These are phyloP conservation scores for Colletotrichum sp. DNA, from an alignment of 2,329 filamentous ascomycete species.

Conservation along the genomic window DNA sequence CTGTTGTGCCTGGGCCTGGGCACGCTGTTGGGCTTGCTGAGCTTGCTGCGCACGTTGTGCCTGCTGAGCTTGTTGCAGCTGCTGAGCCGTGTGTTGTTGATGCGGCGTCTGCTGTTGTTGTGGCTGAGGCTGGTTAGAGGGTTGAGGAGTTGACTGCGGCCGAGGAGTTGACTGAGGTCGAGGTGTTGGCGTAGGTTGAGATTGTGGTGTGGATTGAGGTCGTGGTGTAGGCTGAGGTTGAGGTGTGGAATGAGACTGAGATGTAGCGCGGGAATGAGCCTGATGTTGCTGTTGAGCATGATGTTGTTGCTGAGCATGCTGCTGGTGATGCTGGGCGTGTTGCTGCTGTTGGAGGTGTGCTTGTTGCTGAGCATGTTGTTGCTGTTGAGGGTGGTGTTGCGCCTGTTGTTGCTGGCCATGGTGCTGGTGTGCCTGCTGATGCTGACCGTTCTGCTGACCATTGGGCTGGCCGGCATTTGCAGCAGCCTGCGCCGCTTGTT, in stretches of 20 bases:
- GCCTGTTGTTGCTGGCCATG: conserved; percentile 24
- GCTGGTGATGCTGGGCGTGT: conserved; percentile 18
- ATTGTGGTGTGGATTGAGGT: conserved; percentile 5
- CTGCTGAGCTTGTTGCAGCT: conserved; percentile 24
- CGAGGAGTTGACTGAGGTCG: not conserved
- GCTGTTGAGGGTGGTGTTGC: conserved; percentile 13
- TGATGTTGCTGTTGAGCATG: conserved; percentile 2
- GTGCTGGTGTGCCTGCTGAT: conserved; percentile 12
- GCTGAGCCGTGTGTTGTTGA: not conserved
- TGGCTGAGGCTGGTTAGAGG: conserved; percentile 59
- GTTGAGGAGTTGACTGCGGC: not conserved
- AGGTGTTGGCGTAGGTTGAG: not conserved
- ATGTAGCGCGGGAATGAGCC: not conserved
- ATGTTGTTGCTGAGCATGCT: not conserved
- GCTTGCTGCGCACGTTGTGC: conserved; percentile 27
- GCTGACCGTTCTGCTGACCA: conserved; percentile 18
- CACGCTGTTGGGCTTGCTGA: conserved; percentile 13
- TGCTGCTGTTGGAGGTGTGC: conserved; percentile 7
- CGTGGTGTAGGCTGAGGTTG: conserved; percentile 13
- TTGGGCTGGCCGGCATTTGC: conserved; percentile 26
- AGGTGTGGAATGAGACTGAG: not conserved
- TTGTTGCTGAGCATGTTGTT: conserved; percentile 10
- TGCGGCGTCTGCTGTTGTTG: conserved; percentile 27
- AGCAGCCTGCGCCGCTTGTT: conserved; percentile 37
- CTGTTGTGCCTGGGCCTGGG: conserved; percentile 24